Base-by-base conservation (phyloP, 179 eudicot species). In the Gypsophila paniculata region DNA sequence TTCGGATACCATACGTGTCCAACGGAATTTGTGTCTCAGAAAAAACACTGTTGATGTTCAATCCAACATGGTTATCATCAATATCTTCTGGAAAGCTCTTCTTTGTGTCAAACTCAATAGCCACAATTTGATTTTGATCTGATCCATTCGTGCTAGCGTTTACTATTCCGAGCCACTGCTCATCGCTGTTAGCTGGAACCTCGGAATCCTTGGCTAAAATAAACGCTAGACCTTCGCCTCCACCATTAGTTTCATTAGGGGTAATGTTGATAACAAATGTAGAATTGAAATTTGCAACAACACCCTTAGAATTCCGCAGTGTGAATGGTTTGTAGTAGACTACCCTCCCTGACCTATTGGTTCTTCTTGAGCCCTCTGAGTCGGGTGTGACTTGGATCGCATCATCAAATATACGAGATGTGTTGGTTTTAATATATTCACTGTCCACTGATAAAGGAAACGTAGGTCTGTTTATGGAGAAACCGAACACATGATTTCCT, bases 91-190 rank as follows among this genome's bases (percentile, higher is more conserved):
- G 19, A 69, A 68, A 76, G 32, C 85, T 82, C 55, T 76, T 79
- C 36, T 74, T 82, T 8, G 85, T 76, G 70, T 82, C 85, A 39
- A 82, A 82, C 65, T 82, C 83, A 4, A 82, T 26, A 0, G 83
- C 85, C 8, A 82, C 74, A 18, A 82, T 74, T 17, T 6, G 36
- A 57, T 6, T 63, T 1, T 19, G 46, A 6, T 39, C 61, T 17
- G 81, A 64, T 49, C 85, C 83, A 18, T 79, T 76, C 1, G 74
- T 79, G n/a, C 51, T 67, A 18, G 78, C 68, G 23, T 79, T 77
- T 42, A 82, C 83, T 57, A 82, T 44, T 26, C 85, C 85, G 0
- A 82, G 76, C 85, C 85, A 82, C 59, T 79, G 74, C 0, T 69
- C 85, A 7, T 26, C 2, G 19, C 85, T 82, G 60, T 79, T 42